Evolutionary conservation across 148 eudicot species (phyloP), one percentile per base, ranked within the genome.

Genomic region (Heliosperma pusillum): DNA sequence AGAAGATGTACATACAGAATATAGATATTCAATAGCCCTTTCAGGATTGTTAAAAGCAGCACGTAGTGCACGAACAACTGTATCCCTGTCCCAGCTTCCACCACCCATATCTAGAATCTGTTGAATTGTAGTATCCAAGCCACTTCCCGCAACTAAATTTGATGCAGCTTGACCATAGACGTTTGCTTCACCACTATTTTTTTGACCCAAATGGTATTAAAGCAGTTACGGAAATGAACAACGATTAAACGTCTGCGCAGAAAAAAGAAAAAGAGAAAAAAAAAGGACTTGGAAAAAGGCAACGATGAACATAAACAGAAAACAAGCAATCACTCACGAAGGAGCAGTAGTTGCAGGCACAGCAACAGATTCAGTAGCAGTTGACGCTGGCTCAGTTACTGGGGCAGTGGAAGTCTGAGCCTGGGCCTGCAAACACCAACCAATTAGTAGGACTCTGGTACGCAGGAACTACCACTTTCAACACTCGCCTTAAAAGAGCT

Each of bases 31-130:
- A 69, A 93, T 93, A 71, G 97, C 97, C 82, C 96, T 90, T 80
- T 93, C 97, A 47, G 97, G 97, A 79, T 93, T 93, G 79, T 93
- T 93, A 70, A 61, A 93, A 12, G 97, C 97, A 70, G 97, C 97
- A 68, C 93, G 91, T 61, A 90, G 78, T 25, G 97, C 97, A 36
- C 90, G 91, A 45, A 87, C 79, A 82, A 93, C 93, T 65, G 90
- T 90, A 74, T 93, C 96, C 79, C 96, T 78, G 57, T 90, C 93
- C 97, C 97, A 93, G 74, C 88, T 89, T 73, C 97, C 97, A 52
- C 96, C 97, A 57, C 97, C 97, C 96, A 93, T 93, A 66, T 93
- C 97, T 78, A 93, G 87, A 81, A 93, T 89, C 61, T 89, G 90
- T 70, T 93, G 97, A 55, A 93, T 69, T 12, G 93, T 85, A 60